Base-by-base conservation (phyloP, 192 early-diverging fungal genomes). In the Chytriomyces sp. region DNA sequence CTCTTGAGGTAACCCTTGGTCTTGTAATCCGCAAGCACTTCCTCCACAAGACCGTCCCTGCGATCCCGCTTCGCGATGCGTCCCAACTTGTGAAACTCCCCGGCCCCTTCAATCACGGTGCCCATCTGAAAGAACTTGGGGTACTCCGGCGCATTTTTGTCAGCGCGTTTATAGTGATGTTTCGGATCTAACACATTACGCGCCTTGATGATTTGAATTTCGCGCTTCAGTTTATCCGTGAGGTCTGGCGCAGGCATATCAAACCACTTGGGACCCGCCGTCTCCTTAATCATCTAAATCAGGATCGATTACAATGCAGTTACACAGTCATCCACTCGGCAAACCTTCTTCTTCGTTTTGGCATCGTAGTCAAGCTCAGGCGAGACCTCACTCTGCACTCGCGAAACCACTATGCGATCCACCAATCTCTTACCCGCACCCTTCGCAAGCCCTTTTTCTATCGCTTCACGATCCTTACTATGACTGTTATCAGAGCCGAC, bases 171-270 rank as follows among this genome's bases (percentile, higher is more conserved):
- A 74, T 96, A 98, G 70, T 93, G 92, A 33, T 91, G 86, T 78
- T 95, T 98, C 19, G 93, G 93, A 78, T 99, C 95, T 10, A 99
- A 76, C 3, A 92, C 94, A 73, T 89, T 87, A 57, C 97, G 88
- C 66, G 91, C 80, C 69, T 92, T 91, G 36, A 99, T 71, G 32
- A 98, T 86, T 40, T 93, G 91, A 57, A 99, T 77, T 74, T 99
- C 94, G 5, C 91, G 89, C 70, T 95, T 95, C 44, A 97, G 57
- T 75, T 95, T 94, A 3, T 87, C 87, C 25, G 97, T 98, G 39
- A 99, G 58, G 61, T 90, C 87, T 2, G 93, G 87, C 25, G 89
- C 88, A 39, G 85, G 86, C 87, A 99, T 91, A 74, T 93, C 91
- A 77, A 98, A 99, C 96, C 96, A 98, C 31, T 86, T 84, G 10